Base-by-base conservation (phyloP, 1,139 yeast genomes). In the Suhomyces anneliseae region DNA sequence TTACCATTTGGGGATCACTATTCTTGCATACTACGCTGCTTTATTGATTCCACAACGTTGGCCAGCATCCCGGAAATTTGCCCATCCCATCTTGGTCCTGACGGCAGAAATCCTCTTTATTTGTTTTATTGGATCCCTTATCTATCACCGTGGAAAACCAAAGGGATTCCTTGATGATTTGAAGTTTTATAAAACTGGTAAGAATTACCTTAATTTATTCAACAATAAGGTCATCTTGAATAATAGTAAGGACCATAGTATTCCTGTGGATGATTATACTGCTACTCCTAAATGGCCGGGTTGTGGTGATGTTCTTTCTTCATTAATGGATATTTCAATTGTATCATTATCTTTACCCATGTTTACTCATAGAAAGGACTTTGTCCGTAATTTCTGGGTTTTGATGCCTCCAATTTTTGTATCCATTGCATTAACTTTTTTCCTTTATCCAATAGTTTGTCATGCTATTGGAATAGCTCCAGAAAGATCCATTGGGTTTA, bases 261-360 rank as follows among this genome's bases (percentile, higher is more conserved):
- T 57, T 6, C 50, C 46, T n/a, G 37, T 50, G 1, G 52, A 40
- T 7, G 65, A 69, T 47, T 61, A 55, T 19, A 72, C 78, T 0
- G 61, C 67, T 3, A 68, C 74, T 8, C 76, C 77, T 1, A 65
- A 66, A 36, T 78, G 83, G 79, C 95, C 95, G 0, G 95, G 95
- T 0, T 88, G 93, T 36, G 95, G 95, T 1, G 95, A 87, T 59
- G 72, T 87, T 10, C 72, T 87, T 36, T 66, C 84, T 8, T 79
- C 90, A 0, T 62, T 87, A 51, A 82, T 87, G 85, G 95, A 87
- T 56, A 78, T 86, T 6, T 81, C 90, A 3, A 87, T 87, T 65
- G 90, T 87, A 1, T 81, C 92, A 1, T 70, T 87, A 41, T 81
- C 92, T 24, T 68, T 87, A 45, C 92, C 95, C 2, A 85, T 87